Base-by-base conservation (phyloP, 2,329 filamentous ascomycete genomes). In the Penicillium sp. region DNA sequence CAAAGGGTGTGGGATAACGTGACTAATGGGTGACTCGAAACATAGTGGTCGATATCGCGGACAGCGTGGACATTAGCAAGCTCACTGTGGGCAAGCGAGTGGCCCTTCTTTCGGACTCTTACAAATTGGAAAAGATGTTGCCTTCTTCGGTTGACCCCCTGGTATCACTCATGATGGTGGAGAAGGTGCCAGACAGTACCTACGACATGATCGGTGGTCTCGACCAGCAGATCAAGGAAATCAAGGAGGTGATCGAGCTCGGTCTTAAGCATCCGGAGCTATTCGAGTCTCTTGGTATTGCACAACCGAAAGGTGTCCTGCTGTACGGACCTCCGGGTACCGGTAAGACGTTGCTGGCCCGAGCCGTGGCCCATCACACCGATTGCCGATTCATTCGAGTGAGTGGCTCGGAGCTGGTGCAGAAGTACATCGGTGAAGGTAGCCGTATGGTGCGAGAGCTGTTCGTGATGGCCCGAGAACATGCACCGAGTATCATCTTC, bases 141-240 rank as follows among this genome's bases (percentile, higher is more conserved):
- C 94, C 94, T 18, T 97, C 94, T 50, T 99, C 94, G 18, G 94
- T 99, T 70, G 94, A 99, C 70, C 94, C 94, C 34, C 88, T 99
- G 53, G 94, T 99, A 52, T 99, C 94, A 33, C 89, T 99, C 72
- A 99, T 99, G 94, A 99, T 99, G 94, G 94, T 99, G 47, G 94
- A 99, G 74, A 99, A 99, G 82, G 94, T 99, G 15, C 94, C 94
- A 15, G 94, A 99, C 81, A 96, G 91, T 79, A 99, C 94, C 71
- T 99, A 99, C 81, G 94, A 99, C 78, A 99, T 99, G 94, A 99
- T 99, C 73, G 94, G 94, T 77, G 94, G 94, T 63, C 80, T 99
- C 57, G 94, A 99, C 72, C 93, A 99, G 74, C 94, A 99, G 73
- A 97, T 99, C 80, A 97, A 99, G 79, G 94, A 99, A 74, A 99